phyloP scores from a whole-genome alignment of 2,329 filamentous ascomycete species.

The Ophiocordyceps polyrhachis-furcata region DNA sequence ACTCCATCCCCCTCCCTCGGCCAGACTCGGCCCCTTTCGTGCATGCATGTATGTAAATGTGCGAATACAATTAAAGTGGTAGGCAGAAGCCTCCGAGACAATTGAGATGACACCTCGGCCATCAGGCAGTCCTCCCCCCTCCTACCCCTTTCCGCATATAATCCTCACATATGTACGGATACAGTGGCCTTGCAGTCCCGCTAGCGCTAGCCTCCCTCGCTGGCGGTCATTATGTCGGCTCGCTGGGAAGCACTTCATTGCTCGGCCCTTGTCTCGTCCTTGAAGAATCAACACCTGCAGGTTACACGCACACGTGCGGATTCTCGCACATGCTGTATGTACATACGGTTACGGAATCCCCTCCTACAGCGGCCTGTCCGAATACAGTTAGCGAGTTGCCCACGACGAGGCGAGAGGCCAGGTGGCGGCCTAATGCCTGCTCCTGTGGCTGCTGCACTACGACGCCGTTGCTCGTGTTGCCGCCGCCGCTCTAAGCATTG shows the following conservation, averaged over 20 bases:
- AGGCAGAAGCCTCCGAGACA: constrained; percentile 2
- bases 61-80: no score
- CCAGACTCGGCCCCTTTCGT: not conserved
- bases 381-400: not conserved
- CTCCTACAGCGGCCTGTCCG: not conserved
- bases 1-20: not conserved
- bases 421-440: not conserved
- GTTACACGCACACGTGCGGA: not conserved
- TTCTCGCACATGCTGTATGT: not conserved
- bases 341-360: not conserved
- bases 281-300: not conserved
- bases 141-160: not conserved
- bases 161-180: not conserved
- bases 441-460: not conserved
- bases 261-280: not conserved
- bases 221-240: not conserved
- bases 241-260: not conserved
- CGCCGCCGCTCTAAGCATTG: not conserved
- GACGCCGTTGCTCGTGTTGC: not conserved
- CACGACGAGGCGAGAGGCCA: not conserved
- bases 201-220: constrained; percentile 1
- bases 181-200: no score
- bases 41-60: not conserved
- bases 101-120: constrained; percentile 2
- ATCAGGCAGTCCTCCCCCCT: not conserved